phyloP scores from a whole-genome alignment of 768 basidiomycete genomes.

The Agaricus subrufescens region DNA sequence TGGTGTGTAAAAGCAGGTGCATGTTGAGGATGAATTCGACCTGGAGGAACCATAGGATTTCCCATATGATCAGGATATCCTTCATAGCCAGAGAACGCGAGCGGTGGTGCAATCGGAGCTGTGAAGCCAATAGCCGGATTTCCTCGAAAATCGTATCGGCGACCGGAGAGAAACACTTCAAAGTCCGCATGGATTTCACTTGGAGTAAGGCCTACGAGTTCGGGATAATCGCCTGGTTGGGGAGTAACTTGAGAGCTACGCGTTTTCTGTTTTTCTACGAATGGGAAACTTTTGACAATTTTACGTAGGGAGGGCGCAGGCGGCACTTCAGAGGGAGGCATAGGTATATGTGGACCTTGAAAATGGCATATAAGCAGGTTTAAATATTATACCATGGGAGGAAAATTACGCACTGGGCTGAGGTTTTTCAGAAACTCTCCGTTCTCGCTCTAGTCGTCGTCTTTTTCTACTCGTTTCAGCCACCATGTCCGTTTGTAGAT shows the following conservation, averaged over 20 bases:
- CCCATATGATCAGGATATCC: conserved; percentile 7
- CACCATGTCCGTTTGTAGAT: conserved; percentile 82
- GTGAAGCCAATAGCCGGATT: conserved; percentile 3
- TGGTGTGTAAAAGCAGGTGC: conserved; percentile 3
- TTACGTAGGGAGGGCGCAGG: conserved; percentile 62
- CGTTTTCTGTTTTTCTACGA: conserved; percentile 22
- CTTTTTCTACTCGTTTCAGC: conserved; percentile 87
- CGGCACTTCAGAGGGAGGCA: conserved; percentile 37
- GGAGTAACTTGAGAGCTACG: conserved; percentile 16
- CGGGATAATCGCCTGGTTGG: conserved; percentile 35
- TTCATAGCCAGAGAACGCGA: conserved; percentile 1
- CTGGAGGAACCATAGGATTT: conserved; percentile 6
- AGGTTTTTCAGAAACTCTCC: conserved; percentile 72
- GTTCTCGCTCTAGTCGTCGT: conserved; percentile 79
- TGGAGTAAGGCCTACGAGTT: conserved; percentile 41
- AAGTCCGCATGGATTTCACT: conserved; percentile 49
- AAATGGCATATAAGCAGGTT: not conserved
- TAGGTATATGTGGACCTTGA: conserved; percentile 57
- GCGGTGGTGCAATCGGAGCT: conserved; percentile 4
- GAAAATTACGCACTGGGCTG: conserved; percentile 51
- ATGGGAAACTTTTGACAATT: conserved; percentile 57
- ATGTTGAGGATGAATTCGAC: conserved; percentile 11
- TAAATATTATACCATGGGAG: not conserved
- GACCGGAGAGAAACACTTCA: conserved; percentile 48
- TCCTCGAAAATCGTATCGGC: conserved; percentile 14